A percentile compares a stretch with the other conserved stretches of the same genome.
These are phyloP conservation scores for Porphyrellus cyaneotinctus DNA, from an alignment of 768 basidiomycete species.

Conservation along the genomic window DNA sequence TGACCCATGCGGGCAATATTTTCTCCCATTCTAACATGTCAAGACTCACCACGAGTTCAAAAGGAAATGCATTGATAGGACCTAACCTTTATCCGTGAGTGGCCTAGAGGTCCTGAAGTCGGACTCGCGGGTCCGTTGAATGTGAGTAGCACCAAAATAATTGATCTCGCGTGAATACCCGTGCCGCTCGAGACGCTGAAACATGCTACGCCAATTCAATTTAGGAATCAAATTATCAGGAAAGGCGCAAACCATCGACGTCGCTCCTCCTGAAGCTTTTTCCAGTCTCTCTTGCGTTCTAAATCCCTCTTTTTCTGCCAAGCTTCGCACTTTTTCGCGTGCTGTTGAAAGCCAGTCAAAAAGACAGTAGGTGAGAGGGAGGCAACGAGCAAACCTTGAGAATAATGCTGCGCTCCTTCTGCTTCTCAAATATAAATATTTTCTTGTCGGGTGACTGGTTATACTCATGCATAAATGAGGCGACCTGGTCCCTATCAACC, in stretches of 20 bases:
- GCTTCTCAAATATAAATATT: slow-evolving; percentile 1
- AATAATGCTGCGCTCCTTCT: neutral
- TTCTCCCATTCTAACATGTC: slow-evolving; percentile 2
- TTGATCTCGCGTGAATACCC: slow-evolving; percentile 5
- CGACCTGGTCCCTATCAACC: slow-evolving; percentile 6
- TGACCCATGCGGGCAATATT: neutral
- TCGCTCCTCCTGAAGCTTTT: neutral
- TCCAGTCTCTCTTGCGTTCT: neutral
- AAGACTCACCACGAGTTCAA: neutral
- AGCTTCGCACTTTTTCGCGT: neutral
- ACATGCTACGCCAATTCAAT: slow-evolving; percentile 4
- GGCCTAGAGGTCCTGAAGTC: slow-evolving; percentile 1
- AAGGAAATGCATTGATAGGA: neutral
- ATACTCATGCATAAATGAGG: slow-evolving; percentile 9
- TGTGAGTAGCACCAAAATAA: neutral
- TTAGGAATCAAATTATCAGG: neutral
- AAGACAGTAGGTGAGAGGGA: neutral
- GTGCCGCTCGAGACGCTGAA: slow-evolving; percentile 1
- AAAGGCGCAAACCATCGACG: neutral
- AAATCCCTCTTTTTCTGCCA: neutral
- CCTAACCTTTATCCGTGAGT: slow-evolving; percentile 10
- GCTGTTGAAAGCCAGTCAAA: neutral
- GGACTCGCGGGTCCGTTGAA: neutral
- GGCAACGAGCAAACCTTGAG: neutral
- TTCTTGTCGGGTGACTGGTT: neutral